Base-by-base conservation (phyloP, 192 early-diverging fungal species). In the Coemansia sp. region DNA sequence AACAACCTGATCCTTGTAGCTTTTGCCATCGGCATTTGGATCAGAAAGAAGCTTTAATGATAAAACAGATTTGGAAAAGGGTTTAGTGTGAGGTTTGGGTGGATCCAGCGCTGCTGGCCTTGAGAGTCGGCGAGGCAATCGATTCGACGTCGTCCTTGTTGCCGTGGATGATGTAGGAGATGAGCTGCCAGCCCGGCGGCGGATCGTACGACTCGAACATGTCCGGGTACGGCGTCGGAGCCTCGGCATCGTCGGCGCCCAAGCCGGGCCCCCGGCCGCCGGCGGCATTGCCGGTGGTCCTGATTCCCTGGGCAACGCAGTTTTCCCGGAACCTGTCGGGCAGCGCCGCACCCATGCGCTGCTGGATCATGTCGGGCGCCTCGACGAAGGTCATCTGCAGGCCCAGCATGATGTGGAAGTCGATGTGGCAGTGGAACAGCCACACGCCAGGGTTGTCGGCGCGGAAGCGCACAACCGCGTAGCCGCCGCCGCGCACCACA, bases 361-460 rank as follows among this genome's bases (percentile, higher is more conserved):
- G 58, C 62, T 89, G 85, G 23, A 87, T 68, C 35, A 83, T 35
- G 55, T 87, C 86, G 11, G 92, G 91, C 20, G 91, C 90, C 71
- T 90, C 89, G 67, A 94, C 77, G 74, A 95, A 81, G 7, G 84
- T 78, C 43, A 87, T 85, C 38, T 85, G 88, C 53, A 95, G 85
- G 33, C 94, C 92, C 49, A 88, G 75, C 63, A 87, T 81, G 46
- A 92, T 77, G 52, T 84, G 83, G 48, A 66, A 85, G 36, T 83
- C 77, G 33, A 77, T 74, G 71, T 94, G 94, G 73, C 94, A 94
- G 79, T 94, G 93, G 78, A 94, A 86, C 38, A 92, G 76, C 93
- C 93, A 94, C 46, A 88, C 86, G 46, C 92, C 94, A 1, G 92
- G 90, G 75, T 94, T 94, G 79, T 93, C 88, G 14, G 89, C 89